Conservation (phyloP, 768 basidiomycete species). For the Kwoniella bestiolae region DNA sequence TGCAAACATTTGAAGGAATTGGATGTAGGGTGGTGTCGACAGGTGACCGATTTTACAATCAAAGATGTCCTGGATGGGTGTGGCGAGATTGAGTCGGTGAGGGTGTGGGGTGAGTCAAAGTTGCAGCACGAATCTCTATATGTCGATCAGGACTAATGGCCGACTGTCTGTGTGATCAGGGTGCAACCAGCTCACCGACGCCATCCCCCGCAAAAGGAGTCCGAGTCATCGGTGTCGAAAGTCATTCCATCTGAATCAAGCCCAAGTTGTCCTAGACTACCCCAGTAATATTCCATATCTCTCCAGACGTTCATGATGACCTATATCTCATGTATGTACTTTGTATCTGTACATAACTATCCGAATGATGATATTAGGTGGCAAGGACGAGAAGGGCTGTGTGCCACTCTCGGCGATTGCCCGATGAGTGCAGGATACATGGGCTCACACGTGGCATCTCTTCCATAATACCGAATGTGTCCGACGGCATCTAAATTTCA, state of each 20-base stretch:
- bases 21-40: conserved; percentile 84
- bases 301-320: neutral
- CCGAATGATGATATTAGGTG: too few relatives aligned
- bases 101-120: conserved; percentile 59
- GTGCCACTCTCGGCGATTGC: neutral
- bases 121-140: too few relatives aligned
- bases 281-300: too few relatives aligned
- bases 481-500: conserved; percentile 11
- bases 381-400: too few relatives aligned
- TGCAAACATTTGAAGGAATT: conserved; percentile 64
- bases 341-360: neutral
- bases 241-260: conserved; percentile 38
- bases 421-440: neutral
- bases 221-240: conserved; percentile 54
- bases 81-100: conserved; percentile 60
- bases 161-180: conserved; percentile 25
- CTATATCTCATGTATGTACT: neutral
- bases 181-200: conserved; percentile 55
- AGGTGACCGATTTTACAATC: conserved; percentile 79
- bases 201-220: conserved; percentile 55
- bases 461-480: conserved; percentile 7
- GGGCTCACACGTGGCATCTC: neutral
- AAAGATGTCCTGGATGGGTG: conserved; percentile 67
- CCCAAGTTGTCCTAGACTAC: neutral
- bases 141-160: neutral